Conservation (phyloP, 495 filamentous ascomycete species). For the Rusavskia elegans region DNA sequence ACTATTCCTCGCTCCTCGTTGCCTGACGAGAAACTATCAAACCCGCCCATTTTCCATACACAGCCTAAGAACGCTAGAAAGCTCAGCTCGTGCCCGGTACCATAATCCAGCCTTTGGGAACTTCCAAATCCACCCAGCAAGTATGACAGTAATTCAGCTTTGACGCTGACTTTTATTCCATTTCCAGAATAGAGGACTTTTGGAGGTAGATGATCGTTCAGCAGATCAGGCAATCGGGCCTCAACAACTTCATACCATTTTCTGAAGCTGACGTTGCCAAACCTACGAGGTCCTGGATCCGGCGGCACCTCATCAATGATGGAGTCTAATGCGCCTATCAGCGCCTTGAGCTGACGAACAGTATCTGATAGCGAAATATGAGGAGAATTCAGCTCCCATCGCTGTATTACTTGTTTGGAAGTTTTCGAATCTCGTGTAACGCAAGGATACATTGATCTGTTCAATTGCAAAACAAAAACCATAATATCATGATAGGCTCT, state of each 20-base stretch:
- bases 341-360: constrained; percentile 42
- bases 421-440: constrained; percentile 14
- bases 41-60: constrained; percentile 79
- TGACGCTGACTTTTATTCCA: constrained; percentile 22
- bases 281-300: constrained; percentile 69
- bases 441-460: constrained; percentile 71
- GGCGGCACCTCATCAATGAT: constrained; percentile 70
- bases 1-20: constrained; percentile 63
- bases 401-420: constrained; percentile 21
- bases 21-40: constrained; percentile 32
- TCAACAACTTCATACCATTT: constrained; percentile 62
- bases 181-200: constrained; percentile 24
- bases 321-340: constrained; percentile 43
- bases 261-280: constrained; percentile 81
- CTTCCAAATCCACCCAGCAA: constrained; percentile 81
- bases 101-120: constrained; percentile 78
- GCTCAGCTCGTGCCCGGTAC: constrained; percentile 88
- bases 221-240: constrained; percentile 34
- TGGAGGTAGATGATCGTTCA: constrained; percentile 44
- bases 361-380: constrained; percentile 33
- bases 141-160: constrained; percentile 60
- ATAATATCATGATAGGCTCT: constrained; percentile 74
- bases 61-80: constrained; percentile 83
- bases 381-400: constrained; percentile 37
- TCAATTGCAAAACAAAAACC: constrained; percentile 77